A percentile compares a stretch with the other conserved stretches of the same genome.
Conservation (phyloP, 495 filamentous ascomycete species). For the Penicillium odoratum region DNA sequence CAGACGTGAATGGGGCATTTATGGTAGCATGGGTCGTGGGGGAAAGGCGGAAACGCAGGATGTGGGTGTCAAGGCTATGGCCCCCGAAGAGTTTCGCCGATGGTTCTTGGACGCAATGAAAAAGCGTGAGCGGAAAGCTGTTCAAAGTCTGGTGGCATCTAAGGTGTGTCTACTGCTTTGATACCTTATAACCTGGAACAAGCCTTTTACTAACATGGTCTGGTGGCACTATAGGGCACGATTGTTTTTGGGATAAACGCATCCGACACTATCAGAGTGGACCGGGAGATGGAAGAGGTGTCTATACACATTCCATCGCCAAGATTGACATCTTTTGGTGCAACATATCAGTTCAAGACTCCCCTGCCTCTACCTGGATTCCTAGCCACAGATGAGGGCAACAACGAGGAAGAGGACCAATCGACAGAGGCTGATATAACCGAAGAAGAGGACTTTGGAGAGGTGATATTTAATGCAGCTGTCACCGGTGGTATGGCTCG, state of each 20-base stretch:
- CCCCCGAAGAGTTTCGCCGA: slow-evolving; percentile 47
- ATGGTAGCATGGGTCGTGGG: slow-evolving; percentile 35
- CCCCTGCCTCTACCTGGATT: slow-evolving; percentile 32
- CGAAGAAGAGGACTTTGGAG: slow-evolving; percentile 16
- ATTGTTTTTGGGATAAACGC: slow-evolving; percentile 46
- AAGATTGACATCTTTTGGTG: slow-evolving; percentile 23
- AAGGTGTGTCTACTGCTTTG: slow-evolving; percentile 32
- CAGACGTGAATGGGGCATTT: slow-evolving; percentile 39
- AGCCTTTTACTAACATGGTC: slow-evolving; percentile 9
- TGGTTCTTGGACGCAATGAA: slow-evolving; percentile 53
- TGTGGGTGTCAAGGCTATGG: slow-evolving; percentile 46
- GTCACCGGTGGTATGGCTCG: slow-evolving; percentile 32
- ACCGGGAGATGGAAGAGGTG: slow-evolving; percentile 32
- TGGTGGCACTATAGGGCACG: slow-evolving; percentile 26
- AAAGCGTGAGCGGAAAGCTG: slow-evolving; percentile 38
- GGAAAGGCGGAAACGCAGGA: slow-evolving; percentile 32
- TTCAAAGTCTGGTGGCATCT: slow-evolving; percentile 46
- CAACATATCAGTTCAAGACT: slow-evolving; percentile 38
- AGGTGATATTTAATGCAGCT: slow-evolving; percentile 36
- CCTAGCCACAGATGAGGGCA: slow-evolving; percentile 15
- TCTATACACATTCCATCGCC: slow-evolving; percentile 32
- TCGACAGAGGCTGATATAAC: slow-evolving; percentile 1
- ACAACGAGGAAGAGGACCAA: slow-evolving; percentile 18
- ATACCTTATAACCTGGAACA: not conserved
- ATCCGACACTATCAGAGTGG: slow-evolving; percentile 32